These are phyloP conservation scores for Macrophomina pseudophaseolina DNA, from an alignment of 2,329 filamentous ascomycete genomes.

Conservation along the genomic window DNA sequence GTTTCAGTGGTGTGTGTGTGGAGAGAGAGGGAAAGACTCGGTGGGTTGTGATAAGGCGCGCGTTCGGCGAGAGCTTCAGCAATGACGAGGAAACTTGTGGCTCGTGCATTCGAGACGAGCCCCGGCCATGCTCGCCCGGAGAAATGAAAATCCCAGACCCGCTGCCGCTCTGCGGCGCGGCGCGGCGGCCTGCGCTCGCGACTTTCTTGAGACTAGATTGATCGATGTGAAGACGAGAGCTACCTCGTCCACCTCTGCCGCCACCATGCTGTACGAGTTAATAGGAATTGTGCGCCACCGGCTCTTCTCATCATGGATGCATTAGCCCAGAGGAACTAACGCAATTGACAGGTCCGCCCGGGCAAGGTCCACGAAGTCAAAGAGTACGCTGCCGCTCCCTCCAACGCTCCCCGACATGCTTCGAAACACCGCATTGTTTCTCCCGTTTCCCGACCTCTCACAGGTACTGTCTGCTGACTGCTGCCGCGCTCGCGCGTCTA, in stretches of 20 bases:
- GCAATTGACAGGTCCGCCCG: conserved; percentile 75
- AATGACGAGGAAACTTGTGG: conserved; percentile 23
- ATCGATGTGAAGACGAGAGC: not conserved
- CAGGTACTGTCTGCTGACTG: not conserved
- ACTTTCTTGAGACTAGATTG: conserved; percentile 15
- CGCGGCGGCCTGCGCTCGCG: not conserved
- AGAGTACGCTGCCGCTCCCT: conserved; percentile 69
- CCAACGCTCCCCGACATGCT: conserved; percentile 17
- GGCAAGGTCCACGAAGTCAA: conserved; percentile 90
- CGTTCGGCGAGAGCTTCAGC: conserved; percentile 18
- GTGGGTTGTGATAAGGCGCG: conserved; percentile 16
- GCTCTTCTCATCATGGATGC: not conserved
- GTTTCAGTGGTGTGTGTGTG: conserved; percentile 25
- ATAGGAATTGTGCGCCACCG: conserved; percentile 80
- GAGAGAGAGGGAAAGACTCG: not conserved
- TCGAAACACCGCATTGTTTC: conserved; percentile 15
- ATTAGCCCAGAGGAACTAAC: not conserved
- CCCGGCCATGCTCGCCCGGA: not conserved
- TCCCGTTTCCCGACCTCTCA: not conserved
- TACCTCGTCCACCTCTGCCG: conserved; percentile 7
- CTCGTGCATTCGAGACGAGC: not conserved
- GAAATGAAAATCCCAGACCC: not conserved
- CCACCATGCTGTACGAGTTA: conserved; percentile 90
- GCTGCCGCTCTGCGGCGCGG: not conserved
- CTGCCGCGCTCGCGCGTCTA: not conserved